Evolutionary conservation across 495 filamentous ascomycete species (phyloP), one percentile per base, ranked within the genome.

Genomic region (Penicillium goetzii): DNA sequence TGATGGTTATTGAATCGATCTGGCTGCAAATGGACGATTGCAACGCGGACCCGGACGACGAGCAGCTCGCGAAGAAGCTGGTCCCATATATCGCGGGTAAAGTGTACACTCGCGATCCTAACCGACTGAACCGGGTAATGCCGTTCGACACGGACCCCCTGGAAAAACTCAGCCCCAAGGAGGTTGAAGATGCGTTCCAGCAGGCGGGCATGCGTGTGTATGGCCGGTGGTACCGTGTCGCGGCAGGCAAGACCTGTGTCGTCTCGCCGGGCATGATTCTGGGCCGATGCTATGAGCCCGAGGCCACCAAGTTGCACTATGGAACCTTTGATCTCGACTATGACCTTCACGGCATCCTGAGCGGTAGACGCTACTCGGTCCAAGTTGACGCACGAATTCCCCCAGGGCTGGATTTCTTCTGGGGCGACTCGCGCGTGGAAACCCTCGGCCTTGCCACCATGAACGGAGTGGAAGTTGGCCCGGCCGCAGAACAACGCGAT

Each of bases 371-470:
- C 7, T 85, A 77, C 64, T 80, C 83, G 0, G 43, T 67, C 8
- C 57, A 70, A 34, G 69, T 74, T 8, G 84, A 88, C 38, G 58
- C 64, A 0, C 83, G 84, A 11, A 84, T 87, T 32, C 64, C 71
- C 0, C 52, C 68, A 7, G 74, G 68, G 5, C 73, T 77, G n/a
- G 61, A 67, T 3, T 87, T 83, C 83, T 85, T 83, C 70, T 88
- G 84, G 84, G 83, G 78, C 19, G 84, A 88, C 52, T 76, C 74
- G 50, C 77, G 86, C 3, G 78, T 78, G 0, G 78, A 87, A 43
- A 82, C 83, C 0, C 78, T 88, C 4, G 84, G 81, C 32, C 55
- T 88, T 14, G 78, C 82, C 23, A 77, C 77, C 17, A 70, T 87
- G 11, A 86, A 86, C 61, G 83, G 83, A 0, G 59, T 78, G 3